Evolutionary conservation across 371 early-diverging fungal genomes (phyloP), one percentile per base, ranked within the genome.

Genomic region (Mortierella polycephala): DNA sequence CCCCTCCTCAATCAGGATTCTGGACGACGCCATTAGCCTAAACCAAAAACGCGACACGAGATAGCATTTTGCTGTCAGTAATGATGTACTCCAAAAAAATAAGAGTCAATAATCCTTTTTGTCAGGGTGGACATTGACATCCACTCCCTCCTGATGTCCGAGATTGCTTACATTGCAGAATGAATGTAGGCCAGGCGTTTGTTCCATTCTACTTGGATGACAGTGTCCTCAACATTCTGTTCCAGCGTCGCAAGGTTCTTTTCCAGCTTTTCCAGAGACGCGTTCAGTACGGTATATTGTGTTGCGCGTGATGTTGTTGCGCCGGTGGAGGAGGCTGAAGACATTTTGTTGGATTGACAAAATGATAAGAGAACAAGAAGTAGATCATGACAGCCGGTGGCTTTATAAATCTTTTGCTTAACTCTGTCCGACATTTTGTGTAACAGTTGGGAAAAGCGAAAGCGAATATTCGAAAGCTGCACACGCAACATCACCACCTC

Each of bases 241-340:
- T 71, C 77, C 10, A 76, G 58, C 7, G 58, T 44, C 20, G 67
- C 67, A 45, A 76, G 77, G 55, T 71, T 76, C 62, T 60, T 64
- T 56, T 71, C 67, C 21, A 76, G 62, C 42, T 59, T 71, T 54
- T 76, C 77, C 13, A 76, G 55, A 0, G 77, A 63, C 60, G 77
- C 77, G 56, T 76, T 76, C 46, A 76, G 51, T 41, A 76, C 68
- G 20, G 77, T 76, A 60, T 76, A 76, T 10, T 71, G 77, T 1
- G 77, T 76, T 12, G 68, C 60, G 3, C 77, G 70, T 13, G 77
- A 71, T n/a, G 62, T 57, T 4, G 18, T 49, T n/a, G 59, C 53
- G 23, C 55, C 12, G 23, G 71, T 47, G 12, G 64, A 23, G 13
- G 75, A 45, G 11, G 65, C 44, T 42, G 68, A 62, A 37, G 66